Base-by-base conservation (phyloP, 257 asterid species). In the Solanum bukasovii region DNA sequence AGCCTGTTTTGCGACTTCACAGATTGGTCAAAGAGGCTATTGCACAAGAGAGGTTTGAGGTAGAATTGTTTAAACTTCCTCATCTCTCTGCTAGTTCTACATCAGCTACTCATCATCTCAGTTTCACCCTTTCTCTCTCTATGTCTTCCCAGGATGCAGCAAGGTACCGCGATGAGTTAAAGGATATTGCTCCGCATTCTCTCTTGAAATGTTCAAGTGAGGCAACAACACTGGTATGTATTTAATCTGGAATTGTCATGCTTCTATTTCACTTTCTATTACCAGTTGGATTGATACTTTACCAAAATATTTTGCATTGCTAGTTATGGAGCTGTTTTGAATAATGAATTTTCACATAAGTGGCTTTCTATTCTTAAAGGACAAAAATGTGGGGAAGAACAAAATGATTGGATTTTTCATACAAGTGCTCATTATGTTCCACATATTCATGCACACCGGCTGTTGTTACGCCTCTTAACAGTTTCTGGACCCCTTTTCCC, bases 151-250 rank as follows among this genome's bases (percentile, higher is more conserved):
- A 95, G 98, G 98, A 95, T 88, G 98, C 98, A 71, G 94, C 94
- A 34, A 89, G 90, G 88, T 90, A 87, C 38, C 94, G 93, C 14
- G 93, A 94, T 63, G 94, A 93, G 90, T 90, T 95, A 77, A 92
- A 91, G 87, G 94, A 93, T 90, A 92, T 95, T 79, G 93, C 94
- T 9, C 98, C 96, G 5, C 90, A 90, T 84, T 90, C 93, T 90
- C 94, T 94, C 75, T 88, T 95, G 93, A 93, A 93, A 88, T 94
- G 98, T 91, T 91, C 98, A 13, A 95, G 98, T 91, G 98, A 95
- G 88, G 96, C 94, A 42, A 92, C 96, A 46, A 95, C 98, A 75
- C 89, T 93, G 96, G 98, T 95, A 95, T 85, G 92, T n/a, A 8
- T 77, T 78, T 65, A 21, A 37, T 84, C 59, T 38, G 23, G 61